phyloP scores from a whole-genome alignment of 495 filamentous ascomycete species.

The Zalerion maritima region DNA sequence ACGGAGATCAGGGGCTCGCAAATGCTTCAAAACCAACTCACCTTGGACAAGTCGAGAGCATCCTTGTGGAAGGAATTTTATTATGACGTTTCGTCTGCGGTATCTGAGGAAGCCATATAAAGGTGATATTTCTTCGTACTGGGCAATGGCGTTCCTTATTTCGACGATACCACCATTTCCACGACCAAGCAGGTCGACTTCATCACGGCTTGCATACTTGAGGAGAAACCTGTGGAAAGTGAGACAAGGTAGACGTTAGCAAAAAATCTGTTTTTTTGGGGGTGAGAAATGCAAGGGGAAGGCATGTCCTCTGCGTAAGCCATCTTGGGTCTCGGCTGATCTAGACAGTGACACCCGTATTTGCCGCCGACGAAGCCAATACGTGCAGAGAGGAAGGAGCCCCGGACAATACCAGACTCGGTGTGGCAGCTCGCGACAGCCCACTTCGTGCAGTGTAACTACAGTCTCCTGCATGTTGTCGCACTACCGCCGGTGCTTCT shows the following conservation, averaged over 20 bases:
- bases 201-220: constrained; percentile 80
- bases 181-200: constrained; percentile 60
- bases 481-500: too few species aligned
- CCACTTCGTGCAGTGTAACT: too few species aligned
- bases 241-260: constrained; percentile 1
- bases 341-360: too few species aligned
- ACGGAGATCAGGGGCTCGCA: constrained; percentile 5
- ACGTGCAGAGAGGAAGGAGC: too few species aligned
- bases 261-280: not conserved
- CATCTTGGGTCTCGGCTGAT: constrained; percentile 2
- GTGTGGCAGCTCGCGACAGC: too few species aligned
- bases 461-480: too few species aligned
- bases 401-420: too few species aligned
- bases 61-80: constrained; percentile 84
- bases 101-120: constrained; percentile 88
- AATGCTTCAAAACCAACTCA: constrained; percentile 22
- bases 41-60: constrained; percentile 85
- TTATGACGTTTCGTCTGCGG: constrained; percentile 73
- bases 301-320: constrained; percentile 3
- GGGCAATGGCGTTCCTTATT: constrained; percentile 58
- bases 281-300: too few species aligned
- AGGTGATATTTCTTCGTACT: constrained; percentile 70
- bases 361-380: too few species aligned
- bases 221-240: constrained; percentile 65
- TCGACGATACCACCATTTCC: constrained; percentile 79